phyloP scores from a whole-genome alignment of 2,329 filamentous ascomycete genomes.

The Akanthomyces dipterigenus region DNA sequence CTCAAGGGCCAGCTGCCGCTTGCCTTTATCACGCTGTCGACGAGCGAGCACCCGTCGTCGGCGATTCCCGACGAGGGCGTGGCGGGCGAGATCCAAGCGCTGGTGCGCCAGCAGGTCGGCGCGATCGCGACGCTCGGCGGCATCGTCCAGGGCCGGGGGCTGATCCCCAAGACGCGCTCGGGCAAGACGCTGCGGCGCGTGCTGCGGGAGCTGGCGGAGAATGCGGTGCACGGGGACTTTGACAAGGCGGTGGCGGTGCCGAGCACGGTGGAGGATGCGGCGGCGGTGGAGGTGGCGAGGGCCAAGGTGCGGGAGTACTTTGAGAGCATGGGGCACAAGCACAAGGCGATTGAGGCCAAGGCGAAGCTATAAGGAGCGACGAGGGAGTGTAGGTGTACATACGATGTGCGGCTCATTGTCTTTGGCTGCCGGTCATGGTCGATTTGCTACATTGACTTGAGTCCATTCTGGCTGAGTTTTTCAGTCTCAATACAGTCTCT shows the following conservation, averaged over 20 bases:
- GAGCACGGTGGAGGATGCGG: slow-evolving; percentile 76
- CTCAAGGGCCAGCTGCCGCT: slow-evolving; percentile 90
- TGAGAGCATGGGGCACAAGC: slow-evolving; percentile 35
- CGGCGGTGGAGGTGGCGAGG: slow-evolving; percentile 68
- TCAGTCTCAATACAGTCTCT: too few relatives aligned
- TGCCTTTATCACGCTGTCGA: slow-evolving; percentile 64
- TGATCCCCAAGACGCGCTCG: slow-evolving; percentile 89
- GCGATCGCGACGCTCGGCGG: slow-evolving; percentile 81
- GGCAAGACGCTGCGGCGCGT: slow-evolving; percentile 85
- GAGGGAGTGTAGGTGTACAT: not conserved
- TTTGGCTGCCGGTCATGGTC: too few relatives aligned
- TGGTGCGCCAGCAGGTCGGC: slow-evolving; percentile 75
- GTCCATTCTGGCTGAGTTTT: too few relatives aligned
- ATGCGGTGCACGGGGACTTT: slow-evolving; percentile 67
- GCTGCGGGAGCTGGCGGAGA: slow-evolving; percentile 75
- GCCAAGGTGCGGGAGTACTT: slow-evolving; percentile 72
- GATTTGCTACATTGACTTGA: too few relatives aligned
- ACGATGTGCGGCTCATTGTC: too few relatives aligned
- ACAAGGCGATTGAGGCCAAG: slow-evolving; percentile 43
- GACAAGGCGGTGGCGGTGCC: slow-evolving; percentile 68
- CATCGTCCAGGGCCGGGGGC: slow-evolving; percentile 74
- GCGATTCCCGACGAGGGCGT: slow-evolving; percentile 42
- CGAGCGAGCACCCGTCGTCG: slow-evolving; percentile 40
- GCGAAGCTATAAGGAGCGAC: slow-evolving; percentile 40
- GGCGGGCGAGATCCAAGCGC: slow-evolving; percentile 58